Evolutionary conservation across 108 stramenopile genomes (phyloP).

Genomic region (Skeletonema costatum): DNA sequence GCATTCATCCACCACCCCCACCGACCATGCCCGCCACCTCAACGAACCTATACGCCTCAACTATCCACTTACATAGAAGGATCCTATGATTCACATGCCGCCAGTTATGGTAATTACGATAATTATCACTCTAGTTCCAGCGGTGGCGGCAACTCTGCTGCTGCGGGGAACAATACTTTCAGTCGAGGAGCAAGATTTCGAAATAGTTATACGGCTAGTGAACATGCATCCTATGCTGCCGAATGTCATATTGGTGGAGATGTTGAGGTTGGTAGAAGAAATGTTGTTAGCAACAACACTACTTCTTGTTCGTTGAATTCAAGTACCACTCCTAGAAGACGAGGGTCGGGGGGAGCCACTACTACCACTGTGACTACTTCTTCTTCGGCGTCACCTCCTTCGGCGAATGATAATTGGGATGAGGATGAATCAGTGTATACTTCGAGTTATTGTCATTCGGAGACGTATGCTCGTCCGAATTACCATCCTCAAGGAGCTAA

Average conservation of each 20-base stretch:
- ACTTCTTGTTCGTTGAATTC: too few species aligned
- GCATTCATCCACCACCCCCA: not conserved
- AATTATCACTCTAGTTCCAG: too few species aligned
- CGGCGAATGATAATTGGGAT: not conserved
- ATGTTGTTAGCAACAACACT: not conserved
- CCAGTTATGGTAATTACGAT: not conserved
- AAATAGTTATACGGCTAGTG: not conserved
- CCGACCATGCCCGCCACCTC: not conserved
- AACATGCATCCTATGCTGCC: not conserved
- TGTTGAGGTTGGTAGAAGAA: not conserved
- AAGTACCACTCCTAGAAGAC: too few species aligned
- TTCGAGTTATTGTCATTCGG: not conserved
- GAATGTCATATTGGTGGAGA: slow-evolving; percentile 2
- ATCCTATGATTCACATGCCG: not conserved
- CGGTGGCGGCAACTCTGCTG: not conserved
- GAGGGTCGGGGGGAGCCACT: too few species aligned
- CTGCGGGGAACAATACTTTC: not conserved
- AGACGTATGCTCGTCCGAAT: not conserved
- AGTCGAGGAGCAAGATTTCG: not conserved
- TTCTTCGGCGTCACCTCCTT: not conserved
- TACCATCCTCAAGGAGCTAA: not conserved
- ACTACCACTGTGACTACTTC: too few species aligned
- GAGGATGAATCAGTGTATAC: not conserved
- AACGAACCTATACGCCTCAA: not conserved
- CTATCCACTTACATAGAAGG: not conserved